Base-by-base conservation (phyloP, 106 monocot species). In the Dendrobium nobile region DNA sequence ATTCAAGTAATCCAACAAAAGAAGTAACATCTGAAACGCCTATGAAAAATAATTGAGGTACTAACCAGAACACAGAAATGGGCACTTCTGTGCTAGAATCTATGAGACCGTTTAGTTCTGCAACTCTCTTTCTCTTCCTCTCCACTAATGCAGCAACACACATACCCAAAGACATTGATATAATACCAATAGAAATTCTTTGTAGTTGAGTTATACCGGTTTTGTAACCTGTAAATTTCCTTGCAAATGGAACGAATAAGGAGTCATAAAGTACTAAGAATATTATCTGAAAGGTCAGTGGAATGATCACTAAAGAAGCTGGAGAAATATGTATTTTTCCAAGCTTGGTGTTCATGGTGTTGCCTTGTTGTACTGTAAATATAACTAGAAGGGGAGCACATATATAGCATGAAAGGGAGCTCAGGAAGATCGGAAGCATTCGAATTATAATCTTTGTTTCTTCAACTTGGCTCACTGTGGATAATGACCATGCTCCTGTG, bases 21-120 rank as follows among this genome's bases (percentile, higher is more conserved):
- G 85, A 68, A 18, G 93, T 89, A 9, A 84, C 88, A 26, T 91
- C 91, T 2, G 54, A 64, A 31, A 93, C 37, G 16, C 93, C 89
- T 5, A 91, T 26, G 28, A 89, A 22, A 58, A 91, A 84, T 72
- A 91, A 93, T 67, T 93, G 93, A 6, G 67, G 10, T 13, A 64
- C 67, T 55, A 93, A 76, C 91, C 91, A 93, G 9, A 93, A 76
- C 27, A 93, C 78, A 3, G 90, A 93, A 82, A 93, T 88, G 3
- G 82, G 87, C 20, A 87, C 80, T 1, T 47, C 82, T 9, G 27
- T 44, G 4, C 78, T 79, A 37, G 37, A 37, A 37, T 37, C 37
- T 40, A 77, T 20, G 15, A 86, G 20, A 15, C 85, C 87, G 44
- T 90, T 44, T 47, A 75, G 75, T 77, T 82, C 67, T 47, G 65